Evolutionary conservation across 2,329 filamentous ascomycete genomes (phyloP), one percentile per base, ranked within the genome.

Genomic region (Colletotrichum acutatum): DNA sequence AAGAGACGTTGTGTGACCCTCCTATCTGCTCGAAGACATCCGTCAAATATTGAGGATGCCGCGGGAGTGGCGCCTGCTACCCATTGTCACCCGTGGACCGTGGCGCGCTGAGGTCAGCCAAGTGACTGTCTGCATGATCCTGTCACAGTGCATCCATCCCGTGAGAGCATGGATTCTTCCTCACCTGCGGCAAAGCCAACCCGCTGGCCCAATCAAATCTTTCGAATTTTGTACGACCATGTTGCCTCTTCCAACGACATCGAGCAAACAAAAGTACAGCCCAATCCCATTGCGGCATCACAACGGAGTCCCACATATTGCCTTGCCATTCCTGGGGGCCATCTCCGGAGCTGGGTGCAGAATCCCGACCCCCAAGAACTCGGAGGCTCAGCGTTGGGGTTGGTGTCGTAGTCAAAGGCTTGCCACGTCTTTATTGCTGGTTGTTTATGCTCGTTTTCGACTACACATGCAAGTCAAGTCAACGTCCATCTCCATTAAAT

Each of bases 191-290:
- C 42, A 11, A 53, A 34, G 60, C n/a, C n/a, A 16, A 16, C 42
- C 12, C 14, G 26, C 14, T 9, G 7, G 14, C n/a, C 61, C 61
- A 54, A 63, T 63, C 46, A 54, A 22, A 14, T 8, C 28, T 5
- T 54, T 63, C 46, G 52, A 9, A 8, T 5, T 14, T 14, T 14
- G 7, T 3, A 16, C n/a, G 22, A 54, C 46, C 11, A 54, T 14
- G 19, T 63, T 37, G 30, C 11, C 16, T 37, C 46, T 63, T 63
- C 61, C 61, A 63, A 63, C 61, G 14, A n/a, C 24, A 61, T 16
- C 7, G 8, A 11, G 16, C 59, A 63, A 37, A 53, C 28, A 37
- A 34, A 26, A 3, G 2, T 8, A 7, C 12, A 28, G 24, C 60
- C 46, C 26, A n/a, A n/a, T 19, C 24, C 26, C 46, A 32, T 34